Evolutionary conservation across 202 grass and related monocot species (phyloP).

Genomic region (Carex sylvatica): DNA sequence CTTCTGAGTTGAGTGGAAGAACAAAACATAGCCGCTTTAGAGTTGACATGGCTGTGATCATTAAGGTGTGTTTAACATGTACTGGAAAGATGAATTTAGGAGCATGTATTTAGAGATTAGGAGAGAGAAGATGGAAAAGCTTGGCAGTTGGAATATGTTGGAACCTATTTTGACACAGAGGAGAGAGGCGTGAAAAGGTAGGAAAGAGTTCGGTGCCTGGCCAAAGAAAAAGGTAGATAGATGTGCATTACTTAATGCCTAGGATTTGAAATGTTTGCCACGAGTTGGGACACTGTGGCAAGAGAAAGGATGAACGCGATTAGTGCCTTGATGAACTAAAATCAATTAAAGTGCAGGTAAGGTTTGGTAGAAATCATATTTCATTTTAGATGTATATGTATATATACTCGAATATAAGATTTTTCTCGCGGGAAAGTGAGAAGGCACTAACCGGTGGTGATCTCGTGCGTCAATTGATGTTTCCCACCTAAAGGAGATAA

Average conservation of each 20-base stretch:
- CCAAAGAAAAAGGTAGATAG: neutral
- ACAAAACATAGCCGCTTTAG: constrained; percentile 50
- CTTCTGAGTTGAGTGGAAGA: constrained; percentile 43
- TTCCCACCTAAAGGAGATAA: neutral
- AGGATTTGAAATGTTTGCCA: neutral
- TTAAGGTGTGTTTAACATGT: neutral
- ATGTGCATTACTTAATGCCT: neutral
- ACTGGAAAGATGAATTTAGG: neutral
- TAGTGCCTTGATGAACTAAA: constrained; percentile 14
- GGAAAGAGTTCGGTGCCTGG: constrained; percentile 18
- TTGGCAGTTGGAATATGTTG: constrained; percentile 19
- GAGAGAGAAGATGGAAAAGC: neutral
- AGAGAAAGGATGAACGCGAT: constrained; percentile 18
- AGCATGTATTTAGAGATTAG: constrained; percentile 9
- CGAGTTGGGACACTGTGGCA: neutral
- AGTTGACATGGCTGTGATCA: constrained; percentile 26
- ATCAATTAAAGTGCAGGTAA: constrained; percentile 7
- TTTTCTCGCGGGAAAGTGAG: neutral
- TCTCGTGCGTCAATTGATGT: neutral
- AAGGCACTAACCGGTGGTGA: neutral
- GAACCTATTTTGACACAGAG: constrained; percentile 19
- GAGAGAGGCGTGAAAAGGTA: constrained; percentile 13
- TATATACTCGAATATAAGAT: neutral
- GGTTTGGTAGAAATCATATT: constrained; percentile 25
- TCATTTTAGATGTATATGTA: neutral